Conservation (phyloP, 202 grass and related monocot species). For the Elaeis oleifera region DNA sequence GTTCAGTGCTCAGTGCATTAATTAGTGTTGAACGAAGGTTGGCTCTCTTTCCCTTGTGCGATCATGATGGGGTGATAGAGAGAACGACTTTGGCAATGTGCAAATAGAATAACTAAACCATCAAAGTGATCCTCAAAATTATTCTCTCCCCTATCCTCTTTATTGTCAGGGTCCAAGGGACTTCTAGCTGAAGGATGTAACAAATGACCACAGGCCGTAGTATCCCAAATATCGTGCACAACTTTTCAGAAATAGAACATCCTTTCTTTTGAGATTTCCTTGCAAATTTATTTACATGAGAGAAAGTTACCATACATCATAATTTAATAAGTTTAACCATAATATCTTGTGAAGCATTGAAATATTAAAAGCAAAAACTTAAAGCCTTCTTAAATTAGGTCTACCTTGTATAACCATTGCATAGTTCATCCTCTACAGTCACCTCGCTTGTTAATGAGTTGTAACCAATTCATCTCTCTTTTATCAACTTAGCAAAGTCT, state of each 20-base stretch:
- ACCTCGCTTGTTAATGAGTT: neutral
- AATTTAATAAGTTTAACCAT: neutral
- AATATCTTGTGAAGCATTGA: neutral
- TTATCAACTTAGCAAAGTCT: constrained; percentile 8
- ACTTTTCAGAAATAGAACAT: constrained; percentile 10
- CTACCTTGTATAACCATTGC: constrained; percentile 10
- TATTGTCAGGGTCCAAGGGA: neutral
- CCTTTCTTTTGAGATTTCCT: constrained; percentile 14
- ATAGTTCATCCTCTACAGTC: neutral
- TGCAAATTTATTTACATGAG: constrained; percentile 9
- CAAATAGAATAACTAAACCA: neutral
- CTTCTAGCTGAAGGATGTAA: neutral
- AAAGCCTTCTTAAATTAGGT: no score
- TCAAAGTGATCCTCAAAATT: neutral
- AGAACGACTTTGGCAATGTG: neutral
- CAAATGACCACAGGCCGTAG: neutral
- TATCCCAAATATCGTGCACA: constrained; percentile 9
- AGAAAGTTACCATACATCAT: neutral
- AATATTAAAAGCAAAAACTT: no score
- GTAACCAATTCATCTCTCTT: neutral
- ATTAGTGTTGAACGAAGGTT: neutral
- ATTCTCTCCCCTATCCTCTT: neutral
- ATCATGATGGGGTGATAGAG: neutral
- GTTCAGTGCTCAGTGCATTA: neutral
- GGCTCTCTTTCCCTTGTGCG: neutral